Conservation (phyloP, 306 rosid species). For the Benincasa hispida region DNA sequence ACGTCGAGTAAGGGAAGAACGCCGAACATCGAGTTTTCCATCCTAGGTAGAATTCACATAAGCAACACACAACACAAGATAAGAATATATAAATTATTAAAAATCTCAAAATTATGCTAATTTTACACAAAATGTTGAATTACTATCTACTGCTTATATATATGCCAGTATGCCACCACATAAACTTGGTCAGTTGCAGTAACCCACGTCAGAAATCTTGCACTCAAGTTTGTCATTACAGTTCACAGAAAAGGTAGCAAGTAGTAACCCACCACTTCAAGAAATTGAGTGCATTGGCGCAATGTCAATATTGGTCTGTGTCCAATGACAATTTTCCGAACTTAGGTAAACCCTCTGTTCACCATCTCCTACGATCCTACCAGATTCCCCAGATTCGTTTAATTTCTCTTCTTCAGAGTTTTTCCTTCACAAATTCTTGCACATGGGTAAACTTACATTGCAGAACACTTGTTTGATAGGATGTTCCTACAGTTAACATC, state of each 20-base stretch:
- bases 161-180: neutral
- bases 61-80: neutral
- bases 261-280: too few relatives aligned
- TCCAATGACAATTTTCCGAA: too few relatives aligned
- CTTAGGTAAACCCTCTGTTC: too few relatives aligned
- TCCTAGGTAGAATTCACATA: slow-evolving; percentile 33
- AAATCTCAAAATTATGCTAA: neutral
- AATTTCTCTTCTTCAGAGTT: too few relatives aligned
- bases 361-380: too few relatives aligned
- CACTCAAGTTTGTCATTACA: neutral
- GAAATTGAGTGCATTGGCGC: too few relatives aligned
- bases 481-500: too few relatives aligned
- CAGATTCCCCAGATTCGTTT: too few relatives aligned
- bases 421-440: too few relatives aligned
- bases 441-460: too few relatives aligned
- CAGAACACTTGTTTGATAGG: too few relatives aligned
- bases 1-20: slow-evolving; percentile 67
- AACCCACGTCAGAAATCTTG: neutral
- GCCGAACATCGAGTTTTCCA: slow-evolving; percentile 74
- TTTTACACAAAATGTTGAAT: neutral
- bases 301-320: too few relatives aligned
- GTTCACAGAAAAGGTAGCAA: neutral
- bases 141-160: neutral
- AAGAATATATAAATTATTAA: neutral
- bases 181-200: neutral